Evolutionary conservation across 2,329 filamentous ascomycete genomes (phyloP).

Genomic region (Gaeumannomyces sp.): DNA sequence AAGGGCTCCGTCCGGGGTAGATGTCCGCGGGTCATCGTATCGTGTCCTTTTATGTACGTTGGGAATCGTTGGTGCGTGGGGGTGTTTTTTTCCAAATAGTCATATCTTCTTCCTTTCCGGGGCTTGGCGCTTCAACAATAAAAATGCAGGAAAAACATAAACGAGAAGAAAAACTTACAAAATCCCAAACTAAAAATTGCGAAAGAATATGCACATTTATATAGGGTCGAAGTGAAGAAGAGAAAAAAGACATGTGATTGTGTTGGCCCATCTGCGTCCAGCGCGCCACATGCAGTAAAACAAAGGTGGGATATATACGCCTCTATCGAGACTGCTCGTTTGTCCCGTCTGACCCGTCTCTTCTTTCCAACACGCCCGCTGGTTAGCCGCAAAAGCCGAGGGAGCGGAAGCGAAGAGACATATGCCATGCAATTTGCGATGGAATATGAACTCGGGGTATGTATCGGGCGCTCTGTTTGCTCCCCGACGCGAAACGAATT

Average conservation of each 20-base stretch:
- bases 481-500: background rate
- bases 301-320: background rate
- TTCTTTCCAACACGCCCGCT: slow-evolving; percentile 1
- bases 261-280: slow-evolving; percentile 7
- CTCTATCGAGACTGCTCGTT: background rate
- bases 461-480: background rate
- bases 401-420: background rate
- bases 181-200: background rate
- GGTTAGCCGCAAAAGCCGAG: background rate
- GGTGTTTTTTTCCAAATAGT: background rate
- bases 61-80: background rate
- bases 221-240: background rate
- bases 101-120: background rate
- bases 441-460: background rate
- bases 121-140: background rate
- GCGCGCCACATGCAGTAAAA: slow-evolving; percentile 6
- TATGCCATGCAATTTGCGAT: background rate
- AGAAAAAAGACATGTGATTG: background rate
- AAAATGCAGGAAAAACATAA: background rate
- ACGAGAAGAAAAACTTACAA: background rate
- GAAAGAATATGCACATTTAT: slow-evolving; percentile 2
- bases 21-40: background rate
- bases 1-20: background rate
- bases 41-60: background rate
- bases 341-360: background rate